These are phyloP conservation scores for Zizania palustris DNA, from an alignment of 202 grass and related monocot genomes.

Conservation along the genomic window DNA sequence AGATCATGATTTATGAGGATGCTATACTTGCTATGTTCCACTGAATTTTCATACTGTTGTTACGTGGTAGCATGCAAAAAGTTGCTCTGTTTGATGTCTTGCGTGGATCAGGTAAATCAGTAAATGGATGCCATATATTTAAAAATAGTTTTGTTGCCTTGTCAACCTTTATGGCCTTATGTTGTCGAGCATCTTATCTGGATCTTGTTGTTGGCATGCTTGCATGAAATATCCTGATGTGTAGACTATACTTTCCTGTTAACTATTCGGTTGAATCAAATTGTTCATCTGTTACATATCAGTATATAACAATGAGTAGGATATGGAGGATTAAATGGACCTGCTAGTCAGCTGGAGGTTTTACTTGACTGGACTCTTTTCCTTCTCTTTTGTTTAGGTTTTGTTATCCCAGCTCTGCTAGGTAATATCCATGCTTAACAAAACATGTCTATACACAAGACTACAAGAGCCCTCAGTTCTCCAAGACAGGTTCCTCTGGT, in stretches of 20 bases:
- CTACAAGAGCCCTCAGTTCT: neutral
- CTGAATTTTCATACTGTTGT: constrained; percentile 15
- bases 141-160: neutral
- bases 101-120: neutral
- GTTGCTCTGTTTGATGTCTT: neutral
- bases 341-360: neutral
- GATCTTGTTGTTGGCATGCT: constrained; percentile 20
- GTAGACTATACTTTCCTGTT: too few relatives aligned
- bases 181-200: neutral
- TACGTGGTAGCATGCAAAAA: neutral
- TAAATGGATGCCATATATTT: neutral
- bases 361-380: neutral
- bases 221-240: neutral
- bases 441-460: neutral
- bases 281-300: neutral
- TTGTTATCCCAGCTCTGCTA: neutral
- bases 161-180: constrained; percentile 13
- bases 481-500: neutral
- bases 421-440: neutral
- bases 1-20: constrained; percentile 1
- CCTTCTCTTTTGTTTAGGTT: constrained; percentile 1
- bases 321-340: neutral
- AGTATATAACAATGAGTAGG: neutral
- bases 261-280: neutral
- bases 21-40: neutral